Evolutionary conservation across 768 basidiomycete species (phyloP), one percentile per base, ranked within the genome.

Genomic region (Russula brevipes): DNA sequence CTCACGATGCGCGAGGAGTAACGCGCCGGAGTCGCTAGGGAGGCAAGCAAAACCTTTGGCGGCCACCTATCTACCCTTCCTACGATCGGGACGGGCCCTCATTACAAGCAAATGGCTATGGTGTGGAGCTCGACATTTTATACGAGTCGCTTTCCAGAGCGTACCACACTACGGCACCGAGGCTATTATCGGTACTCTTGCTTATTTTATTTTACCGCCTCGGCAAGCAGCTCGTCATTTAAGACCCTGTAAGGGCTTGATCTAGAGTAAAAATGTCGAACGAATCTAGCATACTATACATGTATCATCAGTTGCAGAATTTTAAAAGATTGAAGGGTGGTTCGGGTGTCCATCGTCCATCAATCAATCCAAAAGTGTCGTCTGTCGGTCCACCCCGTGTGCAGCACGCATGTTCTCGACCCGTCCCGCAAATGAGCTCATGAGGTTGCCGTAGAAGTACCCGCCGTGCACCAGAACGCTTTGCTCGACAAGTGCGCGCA

Each of bases 401-500:
- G n/a, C n/a, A n/a, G n/a, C n/a, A n/a, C n/a, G n/a, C n/a, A n/a
- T n/a, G n/a, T n/a, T n/a, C n/a, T n/a, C n/a, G n/a, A n/a, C n/a
- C n/a, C n/a, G n/a, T n/a, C n/a, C n/a, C n/a, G n/a, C n/a, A n/a
- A n/a, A n/a, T n/a, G n/a, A n/a, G n/a, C n/a, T n/a, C n/a, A n/a
- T n/a, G n/a, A n/a, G n/a, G n/a, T n/a, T n/a, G n/a, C n/a, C n/a
- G n/a, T n/a, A n/a, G n/a, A n/a, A n/a, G 38, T 39, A 39, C 5
- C 7, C 11, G 4, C 41, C 8, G 41, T 11, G 41, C 7, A 11
- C 16, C 12, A 14, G 16, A n/a, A n/a, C n/a, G 11, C 41, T 42
- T 42, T 42, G 1, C 41, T 3, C 10, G 5, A 10, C 12, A 42
- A 14, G 4, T 42, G n/a, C n/a, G n/a, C 65, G 74, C 75, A 33